Conservation (phyloP, 2,329 filamentous ascomycete species). For the Parasarocladium wereldwijsianum region DNA sequence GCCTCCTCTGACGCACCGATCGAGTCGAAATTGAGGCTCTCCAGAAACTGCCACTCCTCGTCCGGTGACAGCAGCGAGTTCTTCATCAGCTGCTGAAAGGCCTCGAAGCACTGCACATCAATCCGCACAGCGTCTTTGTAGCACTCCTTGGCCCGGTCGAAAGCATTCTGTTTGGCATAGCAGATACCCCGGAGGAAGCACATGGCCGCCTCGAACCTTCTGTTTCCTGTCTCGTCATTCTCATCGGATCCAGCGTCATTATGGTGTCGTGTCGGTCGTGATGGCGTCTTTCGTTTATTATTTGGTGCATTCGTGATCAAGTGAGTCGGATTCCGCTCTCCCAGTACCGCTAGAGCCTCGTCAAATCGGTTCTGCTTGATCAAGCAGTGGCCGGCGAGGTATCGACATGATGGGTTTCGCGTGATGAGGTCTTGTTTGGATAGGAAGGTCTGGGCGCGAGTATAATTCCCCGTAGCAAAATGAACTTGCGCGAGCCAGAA, state of each 20-base stretch:
- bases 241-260: constrained; percentile 38
- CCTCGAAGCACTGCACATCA: constrained; percentile 96
- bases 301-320: constrained; percentile 46
- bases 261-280: constrained; percentile 23
- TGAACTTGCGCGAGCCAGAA: constrained; percentile 98
- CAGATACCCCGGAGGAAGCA: constrained; percentile 89
- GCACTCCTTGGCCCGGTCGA: constrained; percentile 92
- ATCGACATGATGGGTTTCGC: constrained; percentile 75
- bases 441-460: constrained; percentile 75
- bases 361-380: constrained; percentile 86
- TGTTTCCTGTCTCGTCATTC: constrained; percentile 49
- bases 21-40: constrained; percentile 79
- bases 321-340: constrained; percentile 87
- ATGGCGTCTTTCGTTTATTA: constrained; percentile 23
- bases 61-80: constrained; percentile 83
- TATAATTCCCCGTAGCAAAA: constrained; percentile 91
- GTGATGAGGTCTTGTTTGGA: constrained; percentile 68
- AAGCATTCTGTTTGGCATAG: constrained; percentile 93
- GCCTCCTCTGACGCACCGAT: constrained; percentile 70
- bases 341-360: constrained; percentile 72
- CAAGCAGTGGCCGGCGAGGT: constrained; percentile 85
- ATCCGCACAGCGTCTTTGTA: constrained; percentile 96
- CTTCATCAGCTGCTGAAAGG: constrained; percentile 94
- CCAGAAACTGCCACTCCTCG: constrained; percentile 81
- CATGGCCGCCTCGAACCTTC: constrained; percentile 92